These are phyloP conservation scores for Leptomonas seymouri DNA, from an alignment of 208 protist species.

Conservation along the genomic window DNA sequence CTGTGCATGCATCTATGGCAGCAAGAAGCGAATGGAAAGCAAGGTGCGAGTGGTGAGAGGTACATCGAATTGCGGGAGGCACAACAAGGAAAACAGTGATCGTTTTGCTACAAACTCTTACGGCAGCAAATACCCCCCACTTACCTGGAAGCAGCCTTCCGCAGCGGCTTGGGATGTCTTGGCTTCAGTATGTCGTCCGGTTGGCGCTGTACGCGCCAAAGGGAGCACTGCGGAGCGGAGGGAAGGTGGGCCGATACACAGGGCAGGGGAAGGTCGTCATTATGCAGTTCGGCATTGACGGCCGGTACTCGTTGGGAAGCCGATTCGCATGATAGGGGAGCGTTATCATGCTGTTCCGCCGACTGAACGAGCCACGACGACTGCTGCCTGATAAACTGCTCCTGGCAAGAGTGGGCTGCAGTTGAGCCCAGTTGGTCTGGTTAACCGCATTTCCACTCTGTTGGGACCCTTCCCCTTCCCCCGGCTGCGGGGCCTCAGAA, in stretches of 20 bases:
- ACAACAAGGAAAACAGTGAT: not conserved
- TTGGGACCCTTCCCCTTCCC: not conserved
- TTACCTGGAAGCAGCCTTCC: not conserved
- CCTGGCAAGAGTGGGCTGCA: not conserved
- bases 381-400: not conserved
- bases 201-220: slow-evolving; percentile 16
- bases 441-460: too few species aligned
- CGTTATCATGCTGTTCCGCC: not conserved
- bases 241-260: not conserved
- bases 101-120: not conserved
- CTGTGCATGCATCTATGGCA: too few species aligned
- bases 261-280: slow-evolving; percentile 1
- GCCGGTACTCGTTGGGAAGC: not conserved
- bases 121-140: not conserved
- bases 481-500: not conserved
- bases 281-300: not conserved
- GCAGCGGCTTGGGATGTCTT: not conserved
- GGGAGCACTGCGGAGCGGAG: not conserved
- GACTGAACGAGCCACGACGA: not conserved
- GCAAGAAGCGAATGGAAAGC: too few species aligned
- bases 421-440: not conserved
- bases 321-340: not conserved
- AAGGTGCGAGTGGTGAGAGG: too few species aligned
- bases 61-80: too few species aligned
- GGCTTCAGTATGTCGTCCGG: not conserved